Evolutionary conservation across 2,329 filamentous ascomycete genomes (phyloP).

Genomic region (Hymenoscyphus infarciens): DNA sequence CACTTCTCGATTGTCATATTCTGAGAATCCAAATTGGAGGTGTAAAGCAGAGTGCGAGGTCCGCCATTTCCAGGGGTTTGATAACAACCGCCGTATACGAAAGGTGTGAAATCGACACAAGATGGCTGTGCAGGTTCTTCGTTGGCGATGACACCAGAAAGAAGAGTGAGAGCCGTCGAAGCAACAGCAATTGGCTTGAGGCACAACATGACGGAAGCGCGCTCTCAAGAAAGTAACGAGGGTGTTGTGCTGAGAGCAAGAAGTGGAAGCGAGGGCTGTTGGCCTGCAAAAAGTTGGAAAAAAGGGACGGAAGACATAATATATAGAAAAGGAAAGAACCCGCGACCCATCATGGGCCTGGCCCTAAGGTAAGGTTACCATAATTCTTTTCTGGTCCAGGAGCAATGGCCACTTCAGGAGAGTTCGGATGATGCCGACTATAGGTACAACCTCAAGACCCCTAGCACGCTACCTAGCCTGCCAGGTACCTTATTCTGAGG

Average conservation of each 20-base stretch:
- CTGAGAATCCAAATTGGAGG: slow-evolving; percentile 27
- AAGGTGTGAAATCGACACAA: slow-evolving; percentile 34
- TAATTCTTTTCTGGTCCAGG: background rate
- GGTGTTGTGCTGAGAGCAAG: background rate
- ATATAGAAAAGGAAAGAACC: slow-evolving; percentile 1
- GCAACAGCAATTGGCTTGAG: slow-evolving; percentile 23
- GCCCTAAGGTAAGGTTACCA: slow-evolving; percentile 2
- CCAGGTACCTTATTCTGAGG: background rate
- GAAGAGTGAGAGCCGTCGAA: slow-evolving; percentile 24
- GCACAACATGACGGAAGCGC: slow-evolving; percentile 18
- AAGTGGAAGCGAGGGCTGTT: slow-evolving; percentile 6
- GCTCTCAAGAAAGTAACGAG: background rate
- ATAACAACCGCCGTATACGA: slow-evolving; percentile 38
- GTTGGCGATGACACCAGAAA: slow-evolving; percentile 26
- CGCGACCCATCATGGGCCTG: background rate
- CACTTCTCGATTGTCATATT: slow-evolving; percentile 38
- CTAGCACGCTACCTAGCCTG: background rate
- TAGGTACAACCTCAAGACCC: background rate
- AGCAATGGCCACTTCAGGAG: background rate
- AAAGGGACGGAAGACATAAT: slow-evolving; percentile 1
- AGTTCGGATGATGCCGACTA: background rate
- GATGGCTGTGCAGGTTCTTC: slow-evolving; percentile 27
- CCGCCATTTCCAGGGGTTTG: slow-evolving; percentile 26
- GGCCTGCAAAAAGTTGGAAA: slow-evolving; percentile 11
- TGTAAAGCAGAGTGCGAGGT: slow-evolving; percentile 33